Evolutionary conservation across 371 early-diverging fungal genomes (phyloP), one percentile per base, ranked within the genome.

Genomic region (Lichtheimia ornata): DNA sequence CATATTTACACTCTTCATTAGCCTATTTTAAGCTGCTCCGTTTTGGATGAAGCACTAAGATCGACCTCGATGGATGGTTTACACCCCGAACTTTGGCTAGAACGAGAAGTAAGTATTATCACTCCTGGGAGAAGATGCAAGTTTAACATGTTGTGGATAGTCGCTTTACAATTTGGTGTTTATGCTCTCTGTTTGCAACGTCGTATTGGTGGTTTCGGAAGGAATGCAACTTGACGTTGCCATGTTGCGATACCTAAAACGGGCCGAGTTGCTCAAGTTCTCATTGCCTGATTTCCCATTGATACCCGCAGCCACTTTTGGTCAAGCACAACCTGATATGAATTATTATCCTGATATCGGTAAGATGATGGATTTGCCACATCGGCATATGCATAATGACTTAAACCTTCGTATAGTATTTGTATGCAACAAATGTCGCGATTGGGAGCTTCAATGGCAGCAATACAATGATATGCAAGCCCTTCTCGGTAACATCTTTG

Each of bases 101-200:
- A 86, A 50, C 73, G 80, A 51, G 85, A 85, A 62, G 85, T 80
- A 58, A 50, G 65, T 43, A 42, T 11, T 18, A 22, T 22, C 22
- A 9, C 11, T 35, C 11, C 1, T 35, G 35, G 6, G 1, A 11
- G 4, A 9, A 2, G 15, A 53, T 17, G 9, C 25, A 5, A 1
- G 24, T 41, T 2, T 52, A 51, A 51, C 20, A 30, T 35, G 28
- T 6, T 47, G 56, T 50, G 5, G 57, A 17, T 59, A 83, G 72
- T 65, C 74, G 12, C 65, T 86, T 14, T 82, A 84, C 35, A 54
- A 78, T 51, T 60, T 83, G 3, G 70, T 87, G 13, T 88, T 88
- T 52, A 55, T 89, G 66, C 62, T 86, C 13, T 85, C 87, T 6
- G 78, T 90, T 4, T 90, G 91, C 56, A 88, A 91, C 56, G 84